Percentiles rank a stretch among this genome's conserved stretches.
These are phyloP conservation scores for Pseudozyma sp. DNA, from an alignment of 1,284 basidiomycete genomes.

Conservation along the genomic window DNA sequence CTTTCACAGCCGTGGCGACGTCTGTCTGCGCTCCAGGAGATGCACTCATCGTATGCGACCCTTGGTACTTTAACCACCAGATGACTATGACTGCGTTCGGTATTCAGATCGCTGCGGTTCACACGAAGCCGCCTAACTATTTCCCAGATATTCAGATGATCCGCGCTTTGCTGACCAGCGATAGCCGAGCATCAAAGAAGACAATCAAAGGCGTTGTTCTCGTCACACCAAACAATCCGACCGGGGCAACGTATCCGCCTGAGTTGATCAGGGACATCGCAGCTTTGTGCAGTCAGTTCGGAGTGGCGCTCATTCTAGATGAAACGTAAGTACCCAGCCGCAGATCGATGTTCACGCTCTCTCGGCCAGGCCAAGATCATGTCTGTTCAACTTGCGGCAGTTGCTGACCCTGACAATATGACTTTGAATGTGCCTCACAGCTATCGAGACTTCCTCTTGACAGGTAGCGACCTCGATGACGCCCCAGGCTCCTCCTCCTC, in stretches of 20 bases:
- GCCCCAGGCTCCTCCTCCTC: background rate
- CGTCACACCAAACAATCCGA: slow-evolving; percentile 73
- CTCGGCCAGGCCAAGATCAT: background rate
- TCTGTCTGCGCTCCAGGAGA: slow-evolving; percentile 79
- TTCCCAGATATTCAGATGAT: slow-evolving; percentile 74
- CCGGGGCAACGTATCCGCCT: slow-evolving; percentile 80
- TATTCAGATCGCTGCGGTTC: slow-evolving; percentile 75
- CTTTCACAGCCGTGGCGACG: slow-evolving; percentile 77
- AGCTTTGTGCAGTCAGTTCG: slow-evolving; percentile 74
- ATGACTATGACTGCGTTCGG: slow-evolving; percentile 75
- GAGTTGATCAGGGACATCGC: slow-evolving; percentile 77
- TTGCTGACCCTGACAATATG: background rate
- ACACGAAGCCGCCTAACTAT: slow-evolving; percentile 74
- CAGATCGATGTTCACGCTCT: background rate
- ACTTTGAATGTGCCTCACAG: background rate
- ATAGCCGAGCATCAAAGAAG: slow-evolving; percentile 71
- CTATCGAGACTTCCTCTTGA: slow-evolving; percentile 83
- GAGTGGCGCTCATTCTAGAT: slow-evolving; percentile 79
- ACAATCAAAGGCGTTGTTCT: slow-evolving; percentile 76
- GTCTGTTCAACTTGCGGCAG: background rate
- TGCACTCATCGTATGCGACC: slow-evolving; percentile 81
- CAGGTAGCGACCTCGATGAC: slow-evolving; percentile 46
- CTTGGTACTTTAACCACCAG: slow-evolving; percentile 72
- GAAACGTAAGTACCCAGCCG: slow-evolving; percentile 42
- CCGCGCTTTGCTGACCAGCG: slow-evolving; percentile 73